Percentiles rank a stretch among this genome's conserved stretches.
These are phyloP conservation scores for Blastobotrys proliferans DNA, from an alignment of 1,139 yeast species.

Conservation along the genomic window DNA sequence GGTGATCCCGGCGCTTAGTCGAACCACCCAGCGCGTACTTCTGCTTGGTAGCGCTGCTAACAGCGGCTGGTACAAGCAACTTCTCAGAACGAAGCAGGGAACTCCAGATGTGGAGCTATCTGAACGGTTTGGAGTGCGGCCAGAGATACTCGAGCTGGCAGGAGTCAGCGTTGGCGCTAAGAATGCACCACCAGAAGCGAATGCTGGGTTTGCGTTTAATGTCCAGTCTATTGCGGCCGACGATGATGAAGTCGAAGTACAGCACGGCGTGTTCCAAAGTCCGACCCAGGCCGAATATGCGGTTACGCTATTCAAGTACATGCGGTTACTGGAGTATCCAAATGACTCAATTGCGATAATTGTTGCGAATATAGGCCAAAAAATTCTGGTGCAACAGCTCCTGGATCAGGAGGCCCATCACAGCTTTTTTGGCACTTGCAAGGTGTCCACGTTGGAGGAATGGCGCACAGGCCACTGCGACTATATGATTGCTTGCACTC, in stretches of 20 bases:
- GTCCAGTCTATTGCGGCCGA: conserved; percentile 42
- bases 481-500: conserved; percentile 35
- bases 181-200: too few species aligned
- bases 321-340: conserved; percentile 48
- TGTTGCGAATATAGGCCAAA: conserved; percentile 42
- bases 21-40: not conserved
- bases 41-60: not conserved
- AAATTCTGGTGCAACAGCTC: conserved; percentile 22
- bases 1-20: not conserved
- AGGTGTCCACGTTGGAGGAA: conserved; percentile 29
- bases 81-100: not conserved
- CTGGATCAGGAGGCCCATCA: not conserved
- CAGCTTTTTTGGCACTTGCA: conserved; percentile 32
- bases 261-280: conserved; percentile 36
- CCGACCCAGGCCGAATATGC: conserved; percentile 54
- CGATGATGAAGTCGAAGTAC: conserved; percentile 29
- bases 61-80: not conserved
- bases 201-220: conserved; percentile 42
- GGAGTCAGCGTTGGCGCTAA: too few species aligned
- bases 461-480: conserved; percentile 32
- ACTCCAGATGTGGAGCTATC: not conserved
- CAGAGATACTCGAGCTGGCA: too few species aligned
- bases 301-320: conserved; percentile 45
- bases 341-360: conserved; percentile 40
- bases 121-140: conserved; percentile 4